Conservation (phyloP, 768 basidiomycete genomes). For the Hypholoma fasciculare region DNA sequence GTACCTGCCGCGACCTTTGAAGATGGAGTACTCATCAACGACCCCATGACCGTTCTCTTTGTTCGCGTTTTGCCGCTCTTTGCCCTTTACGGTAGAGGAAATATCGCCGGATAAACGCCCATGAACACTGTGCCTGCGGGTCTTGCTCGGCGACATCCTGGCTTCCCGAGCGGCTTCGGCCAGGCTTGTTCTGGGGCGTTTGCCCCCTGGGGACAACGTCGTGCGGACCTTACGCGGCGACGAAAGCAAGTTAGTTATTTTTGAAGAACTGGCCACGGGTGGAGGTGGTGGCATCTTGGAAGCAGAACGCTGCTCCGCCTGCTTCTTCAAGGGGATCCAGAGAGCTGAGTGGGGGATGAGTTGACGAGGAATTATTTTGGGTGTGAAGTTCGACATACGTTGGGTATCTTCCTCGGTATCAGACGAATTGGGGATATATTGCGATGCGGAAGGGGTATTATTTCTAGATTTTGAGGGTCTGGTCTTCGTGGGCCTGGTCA, state of each 20-base stretch:
- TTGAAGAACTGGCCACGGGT: slow-evolving; percentile 9
- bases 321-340: slow-evolving; percentile 9
- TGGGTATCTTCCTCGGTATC: slow-evolving; percentile 43
- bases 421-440: slow-evolving; percentile 25
- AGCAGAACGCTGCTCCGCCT: slow-evolving; percentile 5
- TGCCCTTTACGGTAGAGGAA: slow-evolving; percentile 15
- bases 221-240: background rate
- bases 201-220: background rate
- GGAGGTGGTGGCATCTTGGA: slow-evolving; percentile 24
- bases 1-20: slow-evolving; percentile 64
- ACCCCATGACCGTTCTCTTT: slow-evolving; percentile 19
- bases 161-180: background rate
- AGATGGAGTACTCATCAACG: slow-evolving; percentile 42
- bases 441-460: slow-evolving; percentile 8
- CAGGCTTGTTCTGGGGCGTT: background rate
- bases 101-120: background rate
- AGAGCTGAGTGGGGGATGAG: slow-evolving; percentile 10
- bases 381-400: slow-evolving; percentile 1
- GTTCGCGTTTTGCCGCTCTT: slow-evolving; percentile 21
- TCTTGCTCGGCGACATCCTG: background rate
- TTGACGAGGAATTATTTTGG: background rate
- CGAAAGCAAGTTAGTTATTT: background rate
- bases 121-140: background rate
- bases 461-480: background rate
- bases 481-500: background rate